These are phyloP conservation scores for Cyberlindnera petersonii DNA, from an alignment of 805 yeast genomes.

Conservation along the genomic window DNA sequence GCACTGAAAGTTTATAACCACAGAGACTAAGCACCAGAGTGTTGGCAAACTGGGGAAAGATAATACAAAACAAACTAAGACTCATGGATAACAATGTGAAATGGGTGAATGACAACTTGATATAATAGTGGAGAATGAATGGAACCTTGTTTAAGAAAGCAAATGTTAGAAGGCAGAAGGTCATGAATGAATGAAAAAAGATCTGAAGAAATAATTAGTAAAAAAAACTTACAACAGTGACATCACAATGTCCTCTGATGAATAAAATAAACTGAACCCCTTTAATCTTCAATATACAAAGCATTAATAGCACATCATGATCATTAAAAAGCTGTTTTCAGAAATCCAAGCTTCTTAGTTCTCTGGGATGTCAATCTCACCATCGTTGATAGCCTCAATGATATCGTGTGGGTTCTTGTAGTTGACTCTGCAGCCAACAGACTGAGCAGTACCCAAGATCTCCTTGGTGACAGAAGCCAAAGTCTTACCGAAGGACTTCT, in stretches of 20 bases:
- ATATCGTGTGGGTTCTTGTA: conserved; percentile 99
- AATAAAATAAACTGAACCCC: conserved; percentile 18
- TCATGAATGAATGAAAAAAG: not conserved
- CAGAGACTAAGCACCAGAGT: conserved; percentile 75
- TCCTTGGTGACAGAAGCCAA: conserved; percentile 97
- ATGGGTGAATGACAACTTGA: not conserved
- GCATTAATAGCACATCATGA: conserved; percentile 17
- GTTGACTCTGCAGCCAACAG: conserved; percentile 99
- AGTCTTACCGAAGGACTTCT: conserved; percentile 96
- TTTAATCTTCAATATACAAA: conserved; percentile 24
- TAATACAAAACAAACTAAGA: not conserved
- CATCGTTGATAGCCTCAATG: conserved; percentile 97
- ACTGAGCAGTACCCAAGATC: conserved; percentile 99
- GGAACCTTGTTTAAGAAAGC: conserved; percentile 3
- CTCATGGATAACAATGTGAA: conserved; percentile 1
- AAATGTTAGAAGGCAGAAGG: conserved; percentile 5
- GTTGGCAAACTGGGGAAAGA: conserved; percentile 70
- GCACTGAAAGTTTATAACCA: conserved; percentile 24
- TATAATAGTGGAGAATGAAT: no score
- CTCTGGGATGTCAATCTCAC: conserved; percentile 92
- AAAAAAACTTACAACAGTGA: conserved; percentile 9
- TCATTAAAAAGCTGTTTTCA: conserved; percentile 1
- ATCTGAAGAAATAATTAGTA: not conserved
- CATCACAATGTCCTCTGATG: conserved; percentile 5
- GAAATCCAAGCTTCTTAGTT: conserved; percentile 41